Base-by-base conservation (phyloP, 208 protist genomes). In the Leishmania arabica region DNA sequence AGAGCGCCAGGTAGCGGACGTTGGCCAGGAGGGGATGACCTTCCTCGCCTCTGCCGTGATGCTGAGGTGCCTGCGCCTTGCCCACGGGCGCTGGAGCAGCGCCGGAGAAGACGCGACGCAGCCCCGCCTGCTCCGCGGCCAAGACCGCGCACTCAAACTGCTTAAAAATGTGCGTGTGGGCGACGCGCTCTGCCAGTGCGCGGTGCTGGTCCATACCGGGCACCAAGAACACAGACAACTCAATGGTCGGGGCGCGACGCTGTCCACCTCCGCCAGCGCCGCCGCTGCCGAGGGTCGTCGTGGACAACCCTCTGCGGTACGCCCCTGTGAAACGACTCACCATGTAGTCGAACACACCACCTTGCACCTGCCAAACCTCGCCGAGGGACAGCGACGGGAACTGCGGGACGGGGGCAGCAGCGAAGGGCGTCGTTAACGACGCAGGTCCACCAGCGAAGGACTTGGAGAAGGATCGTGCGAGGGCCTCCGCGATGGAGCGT, bases 71-170 rank as follows among this genome's bases (percentile, higher is more conserved):
- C 60, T 69, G 37, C 56, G 13, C 11, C 58, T 27, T 31, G 21
- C n/a, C 47, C 56, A 51, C 75, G 40, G 37, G 75, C 58, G 54
- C 11, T n/a, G 13, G 27, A 9, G 34, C 58, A 40, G 58, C 54
- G 15, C 90, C 90, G 15, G 75, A 54, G 58, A 95, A 74, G 58
- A 89, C 88, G 21, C 66, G 78, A 27, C 84, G 56, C 75, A 93
- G 47, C 27, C 92, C 90, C 31, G 89, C 1, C 71, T 80, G 78
- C 78, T 95, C 92, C 8, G 90, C 76, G 6, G 80, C 88, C 72
- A 90, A 40, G n/a, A 91, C 71, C 15, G 84, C 69, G 31, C 85
- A 56, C 79, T 89, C 76, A 69, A 93, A 94, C 82, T 96, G 88
- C 73, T 72, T 82, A 58, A 88, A 90, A 54, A 92, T 80, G 65